A percentile compares a stretch with the other conserved stretches of the same genome.
phyloP scores from a whole-genome alignment of 805 yeast species.

The Pichia occidentalis region DNA sequence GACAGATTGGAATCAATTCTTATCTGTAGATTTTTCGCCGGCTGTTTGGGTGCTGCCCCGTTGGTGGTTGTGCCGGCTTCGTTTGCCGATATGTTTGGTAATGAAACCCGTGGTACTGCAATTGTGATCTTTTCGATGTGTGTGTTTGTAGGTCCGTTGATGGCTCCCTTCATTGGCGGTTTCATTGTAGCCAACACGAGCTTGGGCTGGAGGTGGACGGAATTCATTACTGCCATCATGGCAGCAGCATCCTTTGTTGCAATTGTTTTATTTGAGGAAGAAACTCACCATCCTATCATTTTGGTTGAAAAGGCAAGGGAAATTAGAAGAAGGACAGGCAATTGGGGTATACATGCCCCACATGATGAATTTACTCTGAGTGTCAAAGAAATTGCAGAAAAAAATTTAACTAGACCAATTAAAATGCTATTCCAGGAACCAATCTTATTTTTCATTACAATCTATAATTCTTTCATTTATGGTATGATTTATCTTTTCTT shows the following conservation, averaged over 20 bases:
- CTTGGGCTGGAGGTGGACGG: slow-evolving; percentile 82
- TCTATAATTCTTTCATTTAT: slow-evolving; percentile 73
- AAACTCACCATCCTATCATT: slow-evolving; percentile 68
- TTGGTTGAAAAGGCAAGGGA: slow-evolving; percentile 54
- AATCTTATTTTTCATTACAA: slow-evolving; percentile 56
- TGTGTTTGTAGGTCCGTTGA: slow-evolving; percentile 72
- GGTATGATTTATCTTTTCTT: slow-evolving; percentile 71
- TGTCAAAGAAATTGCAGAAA: slow-evolving; percentile 51
- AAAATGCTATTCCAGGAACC: slow-evolving; percentile 65
- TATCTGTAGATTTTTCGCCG: slow-evolving; percentile 74
- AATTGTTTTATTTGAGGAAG: slow-evolving; percentile 44
- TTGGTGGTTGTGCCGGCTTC: slow-evolving; percentile 82
- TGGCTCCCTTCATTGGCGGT: slow-evolving; percentile 76
- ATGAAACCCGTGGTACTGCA: slow-evolving; percentile 66
- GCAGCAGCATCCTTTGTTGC: slow-evolving; percentile 34
- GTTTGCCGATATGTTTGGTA: slow-evolving; percentile 74
- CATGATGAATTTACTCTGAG: slow-evolving; percentile 58
- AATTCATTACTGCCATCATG: slow-evolving; percentile 62
- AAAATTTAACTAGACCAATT: slow-evolving; percentile 63
- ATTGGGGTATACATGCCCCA: slow-evolving; percentile 78
- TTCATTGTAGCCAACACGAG: slow-evolving; percentile 48
- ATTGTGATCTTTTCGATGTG: slow-evolving; percentile 63
- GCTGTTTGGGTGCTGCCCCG: slow-evolving; percentile 79
- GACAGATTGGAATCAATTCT: slow-evolving; percentile 71
- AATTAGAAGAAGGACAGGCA: slow-evolving; percentile 62